Evolutionary conservation across 2,329 filamentous ascomycete genomes (phyloP), one percentile per base, ranked within the genome.

Genomic region (Neopestalotiopsis sp.): DNA sequence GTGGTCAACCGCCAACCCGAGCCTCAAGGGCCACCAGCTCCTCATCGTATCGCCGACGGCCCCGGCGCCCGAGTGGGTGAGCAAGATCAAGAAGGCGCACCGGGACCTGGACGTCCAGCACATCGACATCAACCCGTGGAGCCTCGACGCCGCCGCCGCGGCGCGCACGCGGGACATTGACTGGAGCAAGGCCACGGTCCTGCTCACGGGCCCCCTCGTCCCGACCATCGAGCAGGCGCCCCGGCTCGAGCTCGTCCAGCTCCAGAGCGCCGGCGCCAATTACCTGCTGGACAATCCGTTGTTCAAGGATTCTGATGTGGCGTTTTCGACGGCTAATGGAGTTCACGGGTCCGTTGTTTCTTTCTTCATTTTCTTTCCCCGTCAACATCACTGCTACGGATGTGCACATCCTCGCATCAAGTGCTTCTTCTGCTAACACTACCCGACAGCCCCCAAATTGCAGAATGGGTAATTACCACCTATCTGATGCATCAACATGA

Each of bases 281-380:
- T 81, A 83, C 66, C 74, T 89, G 12, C 64, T 85, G 9, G 75
- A 83, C 2, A 75, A 82, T 13, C 83, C 84, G 1, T 68, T 89
- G 0, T 89, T 86, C 69, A 81, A 77, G 28, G 84, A 87, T 28
- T 86, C 83, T 0, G 79, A 86, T 63, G 77, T 88, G 7, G 74
- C 78, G 0, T 87, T 90, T 70, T 86, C 83, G 59, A 87, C 86
- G 0, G 86, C 86, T 0, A 89, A 87, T 69, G 88, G 88, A 0
- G 84, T 89, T n/a, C 86, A 88, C 56, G 86, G 85, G 86, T 87
- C 70, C 75, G 83, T n/a, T 10, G n/a, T 38, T 20, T 9, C 20
- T 9, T 7, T 20, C 4, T 13, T n/a, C 14, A 14, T 49, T 4
- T 12, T 52, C 9, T 52, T 4, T 52, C 1, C 6, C 4, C 17